phyloP scores from a whole-genome alignment of 2,329 filamentous ascomycete species.

The Fusarium odoratissimum region DNA sequence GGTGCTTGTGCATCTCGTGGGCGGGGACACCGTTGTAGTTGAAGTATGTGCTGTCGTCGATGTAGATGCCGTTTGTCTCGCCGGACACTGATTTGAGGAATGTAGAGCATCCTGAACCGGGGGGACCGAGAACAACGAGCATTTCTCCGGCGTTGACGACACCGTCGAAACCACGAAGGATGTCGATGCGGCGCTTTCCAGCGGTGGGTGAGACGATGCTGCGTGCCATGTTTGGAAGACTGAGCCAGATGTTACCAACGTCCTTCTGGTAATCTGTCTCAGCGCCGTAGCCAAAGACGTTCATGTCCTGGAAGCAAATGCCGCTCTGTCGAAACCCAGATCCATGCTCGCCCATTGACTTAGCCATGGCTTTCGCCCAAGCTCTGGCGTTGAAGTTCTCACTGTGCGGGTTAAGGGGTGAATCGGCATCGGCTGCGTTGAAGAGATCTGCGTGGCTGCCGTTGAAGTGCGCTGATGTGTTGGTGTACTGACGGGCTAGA shows the following conservation, averaged over 20 bases:
- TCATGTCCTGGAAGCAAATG: constrained; percentile 59
- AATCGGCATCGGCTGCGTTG: constrained; percentile 44
- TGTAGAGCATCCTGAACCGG: constrained; percentile 71
- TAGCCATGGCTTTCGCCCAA: constrained; percentile 48
- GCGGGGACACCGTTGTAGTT: constrained; percentile 38
- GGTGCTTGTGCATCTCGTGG: constrained; percentile 34
- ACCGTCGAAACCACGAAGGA: constrained; percentile 72
- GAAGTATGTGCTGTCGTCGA: constrained; percentile 57
- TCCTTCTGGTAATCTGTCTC: constrained; percentile 61
- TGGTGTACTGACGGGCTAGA: constrained; percentile 33
- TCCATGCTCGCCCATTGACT: constrained; percentile 42
- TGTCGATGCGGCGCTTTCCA: constrained; percentile 50
- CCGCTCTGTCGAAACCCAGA: constrained; percentile 45
- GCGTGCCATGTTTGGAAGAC: constrained; percentile 28
- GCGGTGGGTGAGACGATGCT: not conserved
- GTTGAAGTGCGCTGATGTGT: constrained; percentile 26
- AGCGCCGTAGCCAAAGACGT: constrained; percentile 58
- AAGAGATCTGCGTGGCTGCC: constrained; percentile 32
- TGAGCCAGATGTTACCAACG: constrained; percentile 51
- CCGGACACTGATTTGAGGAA: constrained; percentile 69
- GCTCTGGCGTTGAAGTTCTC: constrained; percentile 62
- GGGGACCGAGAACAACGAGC: constrained; percentile 76
- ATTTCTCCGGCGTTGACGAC: constrained; percentile 75
- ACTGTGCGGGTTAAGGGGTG: constrained; percentile 61
- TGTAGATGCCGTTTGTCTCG: constrained; percentile 72